phyloP scores from a whole-genome alignment of 306 rosid species.

The Vicia villosa region DNA sequence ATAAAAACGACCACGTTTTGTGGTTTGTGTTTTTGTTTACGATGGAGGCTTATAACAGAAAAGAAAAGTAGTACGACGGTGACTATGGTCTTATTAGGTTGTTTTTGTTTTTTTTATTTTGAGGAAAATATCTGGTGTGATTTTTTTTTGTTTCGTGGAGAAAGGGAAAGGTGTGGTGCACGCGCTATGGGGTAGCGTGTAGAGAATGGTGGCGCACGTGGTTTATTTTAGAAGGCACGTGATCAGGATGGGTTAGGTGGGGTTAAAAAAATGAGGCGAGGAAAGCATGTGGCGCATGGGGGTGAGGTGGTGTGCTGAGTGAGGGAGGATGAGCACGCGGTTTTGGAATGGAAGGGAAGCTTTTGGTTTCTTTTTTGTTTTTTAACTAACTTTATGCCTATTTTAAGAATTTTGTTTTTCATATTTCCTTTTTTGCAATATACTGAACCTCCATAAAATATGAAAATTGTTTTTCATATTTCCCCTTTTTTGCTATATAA shows the following conservation, averaged over 20 bases:
- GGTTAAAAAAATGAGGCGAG: background rate
- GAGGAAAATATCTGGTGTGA: background rate
- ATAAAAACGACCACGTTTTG: background rate
- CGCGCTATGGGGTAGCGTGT: conserved; percentile 1
- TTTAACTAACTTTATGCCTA: too few relatives aligned
- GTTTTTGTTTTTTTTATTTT: background rate
- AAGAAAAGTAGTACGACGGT: background rate
- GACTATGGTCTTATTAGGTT: conserved; percentile 1
- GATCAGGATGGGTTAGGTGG: conserved; percentile 15
- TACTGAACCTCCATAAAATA: too few relatives aligned
- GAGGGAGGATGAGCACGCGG: background rate
- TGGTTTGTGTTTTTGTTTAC: background rate
- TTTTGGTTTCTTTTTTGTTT: background rate
- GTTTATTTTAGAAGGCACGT: conserved; percentile 25
- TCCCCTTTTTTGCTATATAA: too few relatives aligned
- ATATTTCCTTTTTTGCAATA: too few relatives aligned
- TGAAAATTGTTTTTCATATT: too few relatives aligned
- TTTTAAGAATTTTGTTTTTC: too few relatives aligned
- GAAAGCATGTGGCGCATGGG: conserved; percentile 21
- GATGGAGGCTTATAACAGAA: background rate
- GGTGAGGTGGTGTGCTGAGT: background rate
- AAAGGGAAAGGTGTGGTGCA: conserved; percentile 1
- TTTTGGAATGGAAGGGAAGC: too few relatives aligned
- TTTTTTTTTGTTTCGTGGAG: conserved; percentile 20
- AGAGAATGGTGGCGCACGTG: conserved; percentile 31